Base-by-base conservation (phyloP, 441 rosid genomes). In the Mallotus japonicus region DNA sequence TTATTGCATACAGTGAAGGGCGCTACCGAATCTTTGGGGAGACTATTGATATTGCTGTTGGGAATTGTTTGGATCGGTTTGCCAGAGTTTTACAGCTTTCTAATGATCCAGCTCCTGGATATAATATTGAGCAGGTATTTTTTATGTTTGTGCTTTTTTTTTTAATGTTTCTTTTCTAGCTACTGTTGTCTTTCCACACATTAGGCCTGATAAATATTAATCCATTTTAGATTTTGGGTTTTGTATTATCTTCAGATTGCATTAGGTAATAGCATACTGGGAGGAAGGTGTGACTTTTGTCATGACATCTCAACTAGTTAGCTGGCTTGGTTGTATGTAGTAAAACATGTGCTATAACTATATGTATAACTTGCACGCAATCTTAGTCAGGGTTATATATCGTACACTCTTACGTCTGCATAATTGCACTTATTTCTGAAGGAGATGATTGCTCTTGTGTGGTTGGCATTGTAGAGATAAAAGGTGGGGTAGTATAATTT, bases 41-140 rank as follows among this genome's bases (percentile, higher is more conserved):
- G 87, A 92, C 96, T 17, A 92, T 95, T 80, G 99, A 92, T 84
- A 95, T 95, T 73, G 99, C 95, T 83, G 97, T 92, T 62, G 99
- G 98, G 42, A 95, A 95, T 82, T 95, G 97, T 78, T 85, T 95
- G 90, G 97, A 92, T 62, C 88, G 97, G 59, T 92, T 95, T 70
- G 98, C 98, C 71, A 81, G 99, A 80, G 92, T 95, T 22, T 84
- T 92, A 76, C 88, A 86, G 11, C 86, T 95, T 16, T 92, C 98
- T 37, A 95, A 92, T 82, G 98, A 95, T 83, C 99, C 98, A 22
- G 92, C 95, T 71, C 99, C 99, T 19, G 98, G 99, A 67, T 92
- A 95, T 78, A 95, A 95, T 80, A 95, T 92, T 6, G 99, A 92
- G 79, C 99, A 95, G 97, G 99, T 90, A 71, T 11, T 14, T 62